Base-by-base conservation (phyloP, 768 basidiomycete genomes). In the Boletales sp. region DNA sequence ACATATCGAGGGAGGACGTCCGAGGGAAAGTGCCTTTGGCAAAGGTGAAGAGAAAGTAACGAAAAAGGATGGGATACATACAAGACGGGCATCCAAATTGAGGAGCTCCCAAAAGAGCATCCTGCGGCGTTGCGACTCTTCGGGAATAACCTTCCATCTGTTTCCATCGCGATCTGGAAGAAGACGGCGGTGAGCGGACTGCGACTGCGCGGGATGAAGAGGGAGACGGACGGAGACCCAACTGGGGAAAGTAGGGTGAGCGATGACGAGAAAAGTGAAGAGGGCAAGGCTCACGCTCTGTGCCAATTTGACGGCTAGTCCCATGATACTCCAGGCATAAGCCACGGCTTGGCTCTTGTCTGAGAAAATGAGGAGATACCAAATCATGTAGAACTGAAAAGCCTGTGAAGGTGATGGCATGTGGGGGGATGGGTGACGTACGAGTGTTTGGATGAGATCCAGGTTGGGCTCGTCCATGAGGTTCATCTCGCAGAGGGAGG, bases 311-410 rank as follows among this genome's bases (percentile, higher is more conserved):
- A 81, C 81, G 9, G 84, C 78, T 48, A 88, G 81, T 17, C 86
- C 86, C 80, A 87, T 82, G 38, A 87, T 69, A 50, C 84, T 84
- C 85, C 85, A 88, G 15, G 85, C 84, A 51, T 86, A 84, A 14
- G 84, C 82, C 12, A 84, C 76, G 0, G 83, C 84, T 54, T 84
- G 83, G 53, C 80, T 84, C 63, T 86, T 82, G 61, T 86, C 83
- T 13, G 84, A 86, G 55, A 86, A 87, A 54, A 85, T 81, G 17
- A 86, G 72, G 48, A 86, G 79, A 59, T 84, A 87, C 80, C 84
- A 86, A 34, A 83, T 77, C 84, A 85, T 86, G 62, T 83, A 84
- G 57, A 86, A 85, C 59, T 85, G 69, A 71, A 12, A 68, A 67
- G 44, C 43, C 48, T 54, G 61, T 63, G 54, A 69, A 78, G 60